Percentiles rank a stretch among this genome's conserved stretches.
phyloP scores from a whole-genome alignment of 805 yeast genomes.

The Nakazawaea molendinolei region DNA sequence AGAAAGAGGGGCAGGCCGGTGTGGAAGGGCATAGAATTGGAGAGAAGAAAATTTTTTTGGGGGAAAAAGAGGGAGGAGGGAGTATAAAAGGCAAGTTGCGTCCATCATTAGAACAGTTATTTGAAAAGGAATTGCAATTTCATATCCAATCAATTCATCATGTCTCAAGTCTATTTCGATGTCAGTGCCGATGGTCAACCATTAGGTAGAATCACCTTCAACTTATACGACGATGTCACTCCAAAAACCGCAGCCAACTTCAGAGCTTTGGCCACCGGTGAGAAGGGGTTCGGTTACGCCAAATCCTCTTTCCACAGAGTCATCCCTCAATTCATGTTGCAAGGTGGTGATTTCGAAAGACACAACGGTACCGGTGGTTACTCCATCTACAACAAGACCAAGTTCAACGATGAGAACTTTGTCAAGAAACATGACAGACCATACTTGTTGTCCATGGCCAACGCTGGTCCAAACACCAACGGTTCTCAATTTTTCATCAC shows the following conservation, averaged over 20 bases:
- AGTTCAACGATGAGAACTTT: slow-evolving; percentile 76
- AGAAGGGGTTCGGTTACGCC: slow-evolving; percentile 86
- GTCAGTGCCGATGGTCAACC: slow-evolving; percentile 39
- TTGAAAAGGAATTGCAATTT: too few species aligned
- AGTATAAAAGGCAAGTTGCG: too few species aligned
- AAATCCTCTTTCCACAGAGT: slow-evolving; percentile 91
- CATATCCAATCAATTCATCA: slow-evolving; percentile 13
- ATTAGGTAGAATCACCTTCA: slow-evolving; percentile 80
- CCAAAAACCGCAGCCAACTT: slow-evolving; percentile 97
- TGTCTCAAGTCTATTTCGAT: slow-evolving; percentile 37
- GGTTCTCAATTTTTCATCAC: slow-evolving; percentile 97
- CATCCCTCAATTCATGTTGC: slow-evolving; percentile 93
- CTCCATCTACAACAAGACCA: slow-evolving; percentile 67
- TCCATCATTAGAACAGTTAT: too few species aligned
- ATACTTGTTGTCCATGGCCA: slow-evolving; percentile 90
- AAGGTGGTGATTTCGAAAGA: slow-evolving; percentile 84
- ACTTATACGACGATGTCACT: slow-evolving; percentile 82
- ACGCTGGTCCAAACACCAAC: slow-evolving; percentile 97
- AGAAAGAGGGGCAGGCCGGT: too few species aligned
- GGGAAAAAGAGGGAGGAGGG: too few species aligned
- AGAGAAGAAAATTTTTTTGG: too few species aligned
- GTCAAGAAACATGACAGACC: slow-evolving; percentile 67
- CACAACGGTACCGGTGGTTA: slow-evolving; percentile 91
- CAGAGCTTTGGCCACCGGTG: slow-evolving; percentile 86
- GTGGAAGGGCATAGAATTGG: too few species aligned